These are phyloP conservation scores for Eurotiales sp. DNA, from an alignment of 2,329 filamentous ascomycete genomes.

Conservation along the genomic window DNA sequence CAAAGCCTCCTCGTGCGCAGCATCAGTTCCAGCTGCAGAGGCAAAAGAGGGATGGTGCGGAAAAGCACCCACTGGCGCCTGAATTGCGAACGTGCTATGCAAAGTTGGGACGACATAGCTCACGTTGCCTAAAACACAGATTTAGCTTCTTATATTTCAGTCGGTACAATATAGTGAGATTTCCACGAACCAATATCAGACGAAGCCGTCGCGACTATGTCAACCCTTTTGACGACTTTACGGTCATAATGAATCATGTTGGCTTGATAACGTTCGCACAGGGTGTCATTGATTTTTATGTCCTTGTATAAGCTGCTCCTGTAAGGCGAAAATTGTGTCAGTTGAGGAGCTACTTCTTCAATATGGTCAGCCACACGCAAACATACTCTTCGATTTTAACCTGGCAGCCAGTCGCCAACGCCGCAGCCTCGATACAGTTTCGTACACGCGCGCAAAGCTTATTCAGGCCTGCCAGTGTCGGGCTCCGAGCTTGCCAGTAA, in stretches of 20 bases:
- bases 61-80: conserved; percentile 30
- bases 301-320: conserved; percentile 37
- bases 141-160: too few species aligned
- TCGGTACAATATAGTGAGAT: too few species aligned
- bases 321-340: conserved; percentile 18
- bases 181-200: conserved; percentile 43
- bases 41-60: conserved; percentile 44
- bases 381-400: conserved; percentile 27
- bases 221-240: conserved; percentile 31
- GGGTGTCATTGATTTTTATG: conserved; percentile 42
- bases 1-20: conserved; percentile 41
- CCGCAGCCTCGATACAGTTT: conserved; percentile 35
- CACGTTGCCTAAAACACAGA: conserved; percentile 48
- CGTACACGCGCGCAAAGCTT: conserved; percentile 25
- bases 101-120: conserved; percentile 47
- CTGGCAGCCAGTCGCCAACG: conserved; percentile 33
- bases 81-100: conserved; percentile 48
- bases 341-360: too few species aligned
- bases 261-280: conserved; percentile 43
- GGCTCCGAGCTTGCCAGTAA: conserved; percentile 45
- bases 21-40: conserved; percentile 41
- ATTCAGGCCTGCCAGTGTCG: conserved; percentile 41
- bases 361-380: background rate
- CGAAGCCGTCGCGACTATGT: conserved; percentile 40
- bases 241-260: conserved; percentile 36